Evolutionary conservation across 768 basidiomycete species (phyloP).

Genomic region (Pholiota microspora): DNA sequence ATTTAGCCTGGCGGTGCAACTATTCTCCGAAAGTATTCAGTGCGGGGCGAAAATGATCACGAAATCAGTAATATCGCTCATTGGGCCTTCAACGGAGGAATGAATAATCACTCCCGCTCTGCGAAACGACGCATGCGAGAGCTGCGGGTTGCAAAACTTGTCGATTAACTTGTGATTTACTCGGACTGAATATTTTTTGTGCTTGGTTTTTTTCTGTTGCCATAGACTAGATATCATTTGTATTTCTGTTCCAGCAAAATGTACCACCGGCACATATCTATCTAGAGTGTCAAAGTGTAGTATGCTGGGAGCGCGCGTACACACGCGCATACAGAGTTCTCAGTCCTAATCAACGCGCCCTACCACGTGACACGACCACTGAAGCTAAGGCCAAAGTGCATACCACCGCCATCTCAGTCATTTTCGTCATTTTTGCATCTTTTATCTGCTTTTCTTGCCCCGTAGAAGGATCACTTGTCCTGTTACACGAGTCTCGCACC

Average conservation of each 20-base stretch:
- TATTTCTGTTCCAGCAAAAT: background rate
- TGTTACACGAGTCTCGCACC: background rate
- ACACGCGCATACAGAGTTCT: slow-evolving; percentile 15
- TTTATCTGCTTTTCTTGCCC: background rate
- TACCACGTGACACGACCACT: slow-evolving; percentile 21
- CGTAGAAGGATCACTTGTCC: background rate
- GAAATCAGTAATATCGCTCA: slow-evolving; percentile 40
- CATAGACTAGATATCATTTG: background rate
- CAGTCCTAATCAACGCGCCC: slow-evolving; percentile 21
- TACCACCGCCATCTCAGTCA: slow-evolving; percentile 19
- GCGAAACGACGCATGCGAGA: slow-evolving; percentile 48
- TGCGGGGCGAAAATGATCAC: slow-evolving; percentile 12
- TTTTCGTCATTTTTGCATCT: slow-evolving; percentile 8
- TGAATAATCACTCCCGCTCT: slow-evolving; percentile 70
- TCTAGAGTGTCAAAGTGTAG: too few species aligned
- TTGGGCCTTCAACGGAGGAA: slow-evolving; percentile 68
- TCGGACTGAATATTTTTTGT: too few species aligned
- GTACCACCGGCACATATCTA: too few species aligned
- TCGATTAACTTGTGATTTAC: slow-evolving; percentile 8
- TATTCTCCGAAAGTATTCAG: slow-evolving; percentile 52
- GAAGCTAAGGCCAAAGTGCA: slow-evolving; percentile 10
- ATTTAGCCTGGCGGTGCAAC: slow-evolving; percentile 61
- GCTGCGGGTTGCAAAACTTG: slow-evolving; percentile 45
- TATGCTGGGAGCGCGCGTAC: slow-evolving; percentile 9
- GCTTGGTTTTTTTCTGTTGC: background rate